Conservation (phyloP, 129 eudicot genomes). For the Helianthus annuus region HanXRQr2.0-SUNRISE NC_035441.2:19812335-19812834, state of each 20-base stretch:
- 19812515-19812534: slow-evolving; percentile 83
- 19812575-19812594: slow-evolving; percentile 97
- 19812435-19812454: slow-evolving; percentile 97
- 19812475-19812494: slow-evolving; percentile 92
- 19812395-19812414: slow-evolving; percentile 92
- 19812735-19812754: slow-evolving; percentile 70
- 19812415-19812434: slow-evolving; percentile 90
- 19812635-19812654: slow-evolving; percentile 96
- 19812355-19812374: slow-evolving; percentile 88
- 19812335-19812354: slow-evolving; percentile 92
- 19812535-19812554: slow-evolving; percentile 87
- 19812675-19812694: slow-evolving; percentile 95
- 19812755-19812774: slow-evolving; percentile 83
- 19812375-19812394: slow-evolving; percentile 85
- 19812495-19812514: slow-evolving; percentile 85
- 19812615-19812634: slow-evolving; percentile 96
- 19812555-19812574: slow-evolving; percentile 96
- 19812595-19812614: slow-evolving; percentile 96
- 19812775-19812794: slow-evolving; percentile 91
- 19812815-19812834: slow-evolving; percentile 91
- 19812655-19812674: slow-evolving; percentile 92
- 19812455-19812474: slow-evolving; percentile 73
- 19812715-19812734: slow-evolving; percentile 86
- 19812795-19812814: slow-evolving; percentile 81
- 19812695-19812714: slow-evolving; percentile 92